Conservation (phyloP, 2,329 filamentous ascomycete genomes). For the Apiospora kogelbergensis region DNA sequence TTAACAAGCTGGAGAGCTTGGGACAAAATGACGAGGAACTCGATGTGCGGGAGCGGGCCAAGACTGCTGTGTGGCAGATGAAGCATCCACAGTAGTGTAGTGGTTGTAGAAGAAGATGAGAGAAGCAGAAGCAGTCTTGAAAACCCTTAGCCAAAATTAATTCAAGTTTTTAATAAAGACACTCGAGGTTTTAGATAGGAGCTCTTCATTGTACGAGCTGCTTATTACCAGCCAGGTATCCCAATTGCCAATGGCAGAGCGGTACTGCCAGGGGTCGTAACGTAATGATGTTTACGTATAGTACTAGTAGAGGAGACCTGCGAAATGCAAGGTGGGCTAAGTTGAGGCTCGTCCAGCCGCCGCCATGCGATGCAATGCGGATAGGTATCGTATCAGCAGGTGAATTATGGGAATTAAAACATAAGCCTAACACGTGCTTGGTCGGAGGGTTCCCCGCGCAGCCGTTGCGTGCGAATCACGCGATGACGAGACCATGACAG, state of each 20-base stretch:
- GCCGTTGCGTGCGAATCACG: not conserved
- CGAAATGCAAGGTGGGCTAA: too few species aligned
- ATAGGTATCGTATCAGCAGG: not conserved
- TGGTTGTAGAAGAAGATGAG: too few species aligned
- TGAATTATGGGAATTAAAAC: not conserved
- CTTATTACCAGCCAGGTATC: too few species aligned
- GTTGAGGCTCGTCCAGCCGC: not conserved
- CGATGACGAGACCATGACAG: not conserved
- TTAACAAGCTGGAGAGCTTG: conserved; percentile 63
- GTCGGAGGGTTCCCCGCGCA: not conserved
- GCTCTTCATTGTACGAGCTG: too few species aligned
- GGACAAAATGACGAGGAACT: conserved; percentile 68
- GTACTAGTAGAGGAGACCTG: too few species aligned
- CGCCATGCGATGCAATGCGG: not conserved
- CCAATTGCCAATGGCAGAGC: too few species aligned
- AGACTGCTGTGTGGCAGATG: conserved; percentile 75
- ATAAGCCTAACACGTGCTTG: not conserved
- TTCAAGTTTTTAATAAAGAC: too few species aligned
- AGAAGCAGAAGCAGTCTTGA: not conserved
- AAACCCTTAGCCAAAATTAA: too few species aligned
- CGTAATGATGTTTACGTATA: too few species aligned
- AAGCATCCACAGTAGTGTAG: conserved; percentile 41
- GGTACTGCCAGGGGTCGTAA: too few species aligned
- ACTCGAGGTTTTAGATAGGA: too few species aligned
- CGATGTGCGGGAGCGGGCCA: conserved; percentile 82